Conservation (phyloP, 2,329 filamentous ascomycete species). For the Cladosporium sp. region DNA sequence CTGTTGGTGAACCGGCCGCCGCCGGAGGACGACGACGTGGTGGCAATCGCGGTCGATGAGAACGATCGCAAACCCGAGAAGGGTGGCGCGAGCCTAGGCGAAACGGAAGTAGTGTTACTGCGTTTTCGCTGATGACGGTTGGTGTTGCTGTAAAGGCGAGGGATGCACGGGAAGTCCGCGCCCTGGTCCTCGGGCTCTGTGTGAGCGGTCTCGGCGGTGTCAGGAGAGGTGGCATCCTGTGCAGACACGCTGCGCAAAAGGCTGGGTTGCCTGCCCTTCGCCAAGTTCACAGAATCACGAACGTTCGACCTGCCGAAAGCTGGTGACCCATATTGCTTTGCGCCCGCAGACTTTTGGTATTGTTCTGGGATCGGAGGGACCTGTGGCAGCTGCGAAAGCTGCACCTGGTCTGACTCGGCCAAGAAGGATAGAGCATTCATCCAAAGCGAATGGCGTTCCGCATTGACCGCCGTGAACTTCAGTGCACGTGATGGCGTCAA, state of each 20-base stretch:
- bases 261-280: conserved; percentile 60
- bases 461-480: conserved; percentile 84
- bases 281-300: conserved; percentile 84
- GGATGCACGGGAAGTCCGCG: conserved; percentile 71
- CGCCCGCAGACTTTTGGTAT: conserved; percentile 29
- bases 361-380: conserved; percentile 37
- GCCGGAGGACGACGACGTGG: conserved; percentile 37
- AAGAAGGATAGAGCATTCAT: conserved; percentile 92
- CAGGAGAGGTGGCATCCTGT: conserved; percentile 25
- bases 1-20: conserved; percentile 25
- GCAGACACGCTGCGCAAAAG: conserved; percentile 23
- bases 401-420: conserved; percentile 72
- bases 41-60: conserved; percentile 52
- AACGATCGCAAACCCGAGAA: conserved; percentile 70
- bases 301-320: conserved; percentile 57
- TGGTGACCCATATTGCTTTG: conserved; percentile 32
- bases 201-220: conserved; percentile 23
- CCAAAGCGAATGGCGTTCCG: conserved; percentile 93
- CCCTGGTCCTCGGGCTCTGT: conserved; percentile 51
- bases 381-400: conserved; percentile 30
- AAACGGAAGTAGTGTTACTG: conserved; percentile 68
- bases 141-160: conserved; percentile 64
- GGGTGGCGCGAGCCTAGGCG: conserved; percentile 69
- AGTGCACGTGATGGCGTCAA: conserved; percentile 88
- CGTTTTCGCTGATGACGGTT: conserved; percentile 74